Percentiles rank a stretch among this genome's conserved stretches.
Evolutionary conservation across 2,329 filamentous ascomycete genomes (phyloP).

Genomic region (Beauveria brongniartii): DNA sequence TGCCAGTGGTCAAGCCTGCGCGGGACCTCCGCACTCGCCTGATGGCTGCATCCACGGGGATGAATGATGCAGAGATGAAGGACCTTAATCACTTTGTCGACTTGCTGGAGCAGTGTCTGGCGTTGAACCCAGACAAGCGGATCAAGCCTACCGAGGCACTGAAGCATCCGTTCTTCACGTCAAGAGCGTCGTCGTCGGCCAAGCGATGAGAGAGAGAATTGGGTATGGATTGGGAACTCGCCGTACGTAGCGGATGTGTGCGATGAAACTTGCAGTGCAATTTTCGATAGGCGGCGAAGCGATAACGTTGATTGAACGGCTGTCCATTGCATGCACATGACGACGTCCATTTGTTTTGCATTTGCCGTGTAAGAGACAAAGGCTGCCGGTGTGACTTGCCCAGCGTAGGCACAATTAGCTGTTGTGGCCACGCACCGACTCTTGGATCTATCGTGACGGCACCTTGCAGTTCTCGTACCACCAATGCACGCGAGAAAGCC

Average conservation of each 20-base stretch:
- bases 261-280: not conserved
- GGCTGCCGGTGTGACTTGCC: not conserved
- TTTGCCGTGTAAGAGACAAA: not conserved
- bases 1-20: conserved; percentile 65
- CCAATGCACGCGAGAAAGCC: not conserved
- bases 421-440: not conserved
- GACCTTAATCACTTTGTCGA: conserved; percentile 81
- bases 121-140: conserved; percentile 86
- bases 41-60: conserved; percentile 62
- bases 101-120: conserved; percentile 78
- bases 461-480: not conserved
- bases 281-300: not conserved
- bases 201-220: conserved; percentile 14
- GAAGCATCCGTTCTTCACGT: conserved; percentile 75
- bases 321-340: not conserved
- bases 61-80: conserved; percentile 65
- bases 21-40: conserved; percentile 77
- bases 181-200: conserved; percentile 18
- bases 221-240: not conserved
- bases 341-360: not conserved
- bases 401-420: not conserved
- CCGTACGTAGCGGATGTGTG: not conserved
- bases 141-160: conserved; percentile 81
- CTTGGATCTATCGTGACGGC: not conserved
- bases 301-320: not conserved